phyloP scores from a whole-genome alignment of 805 yeast species.

The Candida xyloterini region DNA sequence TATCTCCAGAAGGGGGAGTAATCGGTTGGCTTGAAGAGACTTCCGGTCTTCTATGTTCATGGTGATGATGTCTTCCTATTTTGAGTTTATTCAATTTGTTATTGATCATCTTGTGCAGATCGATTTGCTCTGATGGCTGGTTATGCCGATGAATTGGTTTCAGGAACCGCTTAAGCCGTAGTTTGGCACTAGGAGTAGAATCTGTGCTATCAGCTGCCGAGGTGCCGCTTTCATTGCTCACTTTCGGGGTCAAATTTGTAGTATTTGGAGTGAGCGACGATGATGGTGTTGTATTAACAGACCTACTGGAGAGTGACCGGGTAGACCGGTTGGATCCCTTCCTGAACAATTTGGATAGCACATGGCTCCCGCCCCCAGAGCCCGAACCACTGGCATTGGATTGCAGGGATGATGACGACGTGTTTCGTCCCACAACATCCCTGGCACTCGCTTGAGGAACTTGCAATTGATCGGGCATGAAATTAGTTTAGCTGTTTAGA shows the following conservation, averaged over 20 bases:
- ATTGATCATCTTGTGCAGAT: conserved; percentile 20
- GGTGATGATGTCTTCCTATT: conserved; percentile 8
- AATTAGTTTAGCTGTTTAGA: not conserved
- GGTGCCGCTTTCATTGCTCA: conserved; percentile 17
- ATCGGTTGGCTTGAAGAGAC: not conserved
- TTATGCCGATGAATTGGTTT: conserved; percentile 27
- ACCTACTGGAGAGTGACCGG: conserved; percentile 8
- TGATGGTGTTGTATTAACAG: conserved; percentile 7
- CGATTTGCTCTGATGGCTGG: conserved; percentile 18
- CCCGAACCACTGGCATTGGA: conserved; percentile 12
- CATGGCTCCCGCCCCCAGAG: conserved; percentile 13
- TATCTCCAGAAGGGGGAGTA: not conserved
- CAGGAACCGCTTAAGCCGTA: conserved; percentile 44
- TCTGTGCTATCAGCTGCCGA: conserved; percentile 19
- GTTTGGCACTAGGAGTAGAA: conserved; percentile 13
- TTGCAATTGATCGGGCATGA: conserved; percentile 2
- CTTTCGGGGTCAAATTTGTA: conserved; percentile 16
- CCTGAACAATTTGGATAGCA: conserved; percentile 16
- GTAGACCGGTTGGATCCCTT: conserved; percentile 12
- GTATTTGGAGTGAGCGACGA: conserved; percentile 13
- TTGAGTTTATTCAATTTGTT: conserved; percentile 19
- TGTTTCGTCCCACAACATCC: conserved; percentile 9
- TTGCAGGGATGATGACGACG: conserved; percentile 16
- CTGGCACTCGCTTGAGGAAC: not conserved
- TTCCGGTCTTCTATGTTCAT: not conserved